phyloP scores from a whole-genome alignment of 345 rosid species.

The Limnanthes douglasii region DNA sequence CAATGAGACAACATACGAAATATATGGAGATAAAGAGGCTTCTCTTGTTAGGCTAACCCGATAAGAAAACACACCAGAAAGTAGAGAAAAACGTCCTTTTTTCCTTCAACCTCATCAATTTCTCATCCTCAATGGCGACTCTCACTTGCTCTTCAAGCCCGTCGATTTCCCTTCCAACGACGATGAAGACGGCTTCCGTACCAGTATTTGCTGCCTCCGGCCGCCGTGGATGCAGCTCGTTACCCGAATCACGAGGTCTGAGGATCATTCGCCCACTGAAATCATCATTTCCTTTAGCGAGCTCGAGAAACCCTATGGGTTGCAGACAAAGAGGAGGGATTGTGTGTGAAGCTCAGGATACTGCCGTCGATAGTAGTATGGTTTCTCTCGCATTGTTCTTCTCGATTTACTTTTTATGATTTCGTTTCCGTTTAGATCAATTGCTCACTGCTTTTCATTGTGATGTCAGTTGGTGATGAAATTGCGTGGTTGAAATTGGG shows the following conservation, averaged over 20 bases:
- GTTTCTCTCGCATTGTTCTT: slow-evolving; percentile 3
- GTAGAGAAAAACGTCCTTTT: too few relatives aligned
- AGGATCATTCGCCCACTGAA: slow-evolving; percentile 20
- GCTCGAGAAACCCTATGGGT: slow-evolving; percentile 16
- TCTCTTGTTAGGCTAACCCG: too few relatives aligned
- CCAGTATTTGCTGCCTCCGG: slow-evolving; percentile 9
- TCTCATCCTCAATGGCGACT: slow-evolving; percentile 25
- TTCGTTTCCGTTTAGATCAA: too few relatives aligned
- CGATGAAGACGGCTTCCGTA: slow-evolving; percentile 7
- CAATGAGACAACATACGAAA: too few relatives aligned
- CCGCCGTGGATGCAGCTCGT: slow-evolving; percentile 9
- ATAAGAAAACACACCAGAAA: too few relatives aligned
- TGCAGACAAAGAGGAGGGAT: slow-evolving; percentile 15
- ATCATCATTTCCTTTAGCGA: slow-evolving; percentile 10
- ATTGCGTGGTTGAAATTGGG: too few relatives aligned
- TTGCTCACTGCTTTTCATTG: too few relatives aligned
- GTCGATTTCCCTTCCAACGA: slow-evolving; percentile 16
- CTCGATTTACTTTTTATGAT: not conserved
- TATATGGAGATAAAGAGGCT: too few relatives aligned
- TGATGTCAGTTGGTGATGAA: too few relatives aligned
- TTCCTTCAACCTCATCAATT: too few relatives aligned
- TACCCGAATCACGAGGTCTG: slow-evolving; percentile 30
- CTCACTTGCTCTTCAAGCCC: slow-evolving; percentile 14
- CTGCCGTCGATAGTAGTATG: slow-evolving; percentile 31
- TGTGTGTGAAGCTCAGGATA: slow-evolving; percentile 42